A percentile compares a stretch with the other conserved stretches of the same genome.
These are phyloP conservation scores for Cryphonectria naterciae DNA, from an alignment of 2,329 filamentous ascomycete genomes.

Conservation along the genomic window DNA sequence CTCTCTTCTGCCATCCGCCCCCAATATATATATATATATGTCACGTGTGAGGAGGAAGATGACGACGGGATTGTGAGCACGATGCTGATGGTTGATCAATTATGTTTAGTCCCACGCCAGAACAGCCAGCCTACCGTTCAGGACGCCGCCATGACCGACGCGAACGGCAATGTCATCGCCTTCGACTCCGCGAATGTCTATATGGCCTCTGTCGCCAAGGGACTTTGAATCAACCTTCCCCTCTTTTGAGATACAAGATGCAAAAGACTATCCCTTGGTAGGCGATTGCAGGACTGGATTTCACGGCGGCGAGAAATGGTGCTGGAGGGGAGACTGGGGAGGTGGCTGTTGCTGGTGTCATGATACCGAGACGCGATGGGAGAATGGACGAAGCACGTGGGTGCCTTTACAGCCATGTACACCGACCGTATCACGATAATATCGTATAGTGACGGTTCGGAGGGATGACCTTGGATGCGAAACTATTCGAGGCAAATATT, in stretches of 20 bases:
- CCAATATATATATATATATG: not conserved
- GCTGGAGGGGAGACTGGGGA: not conserved
- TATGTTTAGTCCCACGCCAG: not conserved
- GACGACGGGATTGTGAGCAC: not conserved
- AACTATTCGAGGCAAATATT: not conserved
- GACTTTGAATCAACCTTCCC: conserved; percentile 38
- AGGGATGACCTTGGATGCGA: not conserved
- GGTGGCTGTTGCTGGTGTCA: not conserved
- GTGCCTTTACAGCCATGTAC: not conserved
- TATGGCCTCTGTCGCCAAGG: conserved; percentile 43
- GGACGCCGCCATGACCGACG: conserved; percentile 52
- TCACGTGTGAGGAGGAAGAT: not conserved
- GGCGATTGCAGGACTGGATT: not conserved
- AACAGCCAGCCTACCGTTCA: conserved; percentile 38
- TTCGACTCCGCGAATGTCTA: conserved; percentile 51
- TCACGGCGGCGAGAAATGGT: not conserved
- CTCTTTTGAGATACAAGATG: not conserved
- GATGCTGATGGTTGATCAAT: not conserved
- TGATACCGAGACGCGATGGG: not conserved
- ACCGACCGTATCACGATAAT: not conserved
- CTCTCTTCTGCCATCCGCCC: too few relatives aligned
- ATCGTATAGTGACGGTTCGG: not conserved
- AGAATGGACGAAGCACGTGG: not conserved
- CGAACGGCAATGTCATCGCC: conserved; percentile 48
- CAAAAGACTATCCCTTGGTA: not conserved